Percentiles rank a stretch among this genome's conserved stretches.
phyloP scores from a whole-genome alignment of 2,329 filamentous ascomycete species.

The Septoria linicola region DNA sequence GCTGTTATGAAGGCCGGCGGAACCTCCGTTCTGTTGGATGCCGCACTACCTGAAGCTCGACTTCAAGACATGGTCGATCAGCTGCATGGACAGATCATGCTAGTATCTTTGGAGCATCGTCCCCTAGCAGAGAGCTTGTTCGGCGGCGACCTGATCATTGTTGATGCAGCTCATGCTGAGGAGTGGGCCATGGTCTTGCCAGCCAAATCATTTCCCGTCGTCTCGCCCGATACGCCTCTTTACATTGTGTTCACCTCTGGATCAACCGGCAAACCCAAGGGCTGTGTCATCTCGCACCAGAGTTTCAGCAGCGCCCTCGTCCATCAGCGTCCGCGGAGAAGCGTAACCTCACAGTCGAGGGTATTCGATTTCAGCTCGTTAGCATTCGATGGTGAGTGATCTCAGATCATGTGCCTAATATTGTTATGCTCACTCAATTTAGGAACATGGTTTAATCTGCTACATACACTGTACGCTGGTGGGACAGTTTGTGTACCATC shows the following conservation, averaged over 20 bases:
- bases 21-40: conserved; percentile 40
- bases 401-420: too few relatives aligned
- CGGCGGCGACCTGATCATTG: background rate
- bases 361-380: background rate
- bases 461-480: conserved; percentile 1
- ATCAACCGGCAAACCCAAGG: conserved; percentile 17
- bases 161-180: background rate
- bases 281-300: conserved; percentile 9
- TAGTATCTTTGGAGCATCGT: conserved; percentile 6
- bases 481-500: conserved; percentile 4
- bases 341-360: background rate
- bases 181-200: background rate
- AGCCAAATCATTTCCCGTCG: background rate
- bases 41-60: conserved; percentile 23
- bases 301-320: conserved; percentile 12
- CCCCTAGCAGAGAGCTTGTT: background rate
- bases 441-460: background rate
- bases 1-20: conserved; percentile 42
- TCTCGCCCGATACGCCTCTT: background rate
- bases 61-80: conserved; percentile 20
- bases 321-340: conserved; percentile 1
- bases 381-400: background rate
- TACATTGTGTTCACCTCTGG: conserved; percentile 14
- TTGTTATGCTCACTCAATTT: too few relatives aligned
- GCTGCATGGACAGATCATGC: conserved; percentile 25